A percentile compares a stretch with the other conserved stretches of the same genome.
These are phyloP conservation scores for Phaeosphaeria sp. DNA, from an alignment of 2,329 filamentous ascomycete species.

Conservation along the genomic window DNA sequence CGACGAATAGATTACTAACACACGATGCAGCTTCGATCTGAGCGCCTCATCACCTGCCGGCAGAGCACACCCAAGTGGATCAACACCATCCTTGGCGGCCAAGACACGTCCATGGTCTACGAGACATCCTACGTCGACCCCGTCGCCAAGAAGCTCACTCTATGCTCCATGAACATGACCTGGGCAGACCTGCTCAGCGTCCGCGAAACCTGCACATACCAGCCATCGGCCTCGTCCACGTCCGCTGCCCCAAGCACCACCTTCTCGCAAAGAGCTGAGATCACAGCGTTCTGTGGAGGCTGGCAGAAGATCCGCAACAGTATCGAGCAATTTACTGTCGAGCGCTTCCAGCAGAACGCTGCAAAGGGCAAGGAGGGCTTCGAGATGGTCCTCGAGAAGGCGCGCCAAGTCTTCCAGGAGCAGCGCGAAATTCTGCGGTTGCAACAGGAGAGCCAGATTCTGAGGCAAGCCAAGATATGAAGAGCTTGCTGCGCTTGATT, in stretches of 20 bases:
- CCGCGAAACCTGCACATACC: slow-evolving; percentile 90
- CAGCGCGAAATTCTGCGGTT: slow-evolving; percentile 70
- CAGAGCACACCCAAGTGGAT: slow-evolving; percentile 81
- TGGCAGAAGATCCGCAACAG: slow-evolving; percentile 98
- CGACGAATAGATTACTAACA: slow-evolving; percentile 24
- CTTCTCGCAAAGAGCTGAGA: slow-evolving; percentile 88
- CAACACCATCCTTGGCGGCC: slow-evolving; percentile 76
- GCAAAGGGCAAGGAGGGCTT: slow-evolving; percentile 91
- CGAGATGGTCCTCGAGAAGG: slow-evolving; percentile 93
- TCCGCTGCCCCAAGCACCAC: slow-evolving; percentile 66
- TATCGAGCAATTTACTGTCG: slow-evolving; percentile 91
- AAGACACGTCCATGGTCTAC: slow-evolving; percentile 86
- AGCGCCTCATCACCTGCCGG: slow-evolving; percentile 70
- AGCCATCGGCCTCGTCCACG: slow-evolving; percentile 61
- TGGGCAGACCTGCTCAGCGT: slow-evolving; percentile 89
- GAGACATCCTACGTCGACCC: slow-evolving; percentile 97
- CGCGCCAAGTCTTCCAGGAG: slow-evolving; percentile 87
- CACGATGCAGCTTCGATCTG: slow-evolving; percentile 67
- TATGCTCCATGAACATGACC: slow-evolving; percentile 95
- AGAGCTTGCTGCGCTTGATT: background rate
- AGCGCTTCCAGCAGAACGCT: slow-evolving; percentile 90
- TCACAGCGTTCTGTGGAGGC: slow-evolving; percentile 92
- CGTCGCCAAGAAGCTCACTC: slow-evolving; percentile 82
- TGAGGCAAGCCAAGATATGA: slow-evolving; percentile 42
- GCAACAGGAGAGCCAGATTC: slow-evolving; percentile 49